Percentiles rank a stretch among this genome's conserved stretches.
These are phyloP conservation scores for Talaromyces sp. DNA, from an alignment of 2,329 filamentous ascomycete genomes.

Conservation along the genomic window DNA sequence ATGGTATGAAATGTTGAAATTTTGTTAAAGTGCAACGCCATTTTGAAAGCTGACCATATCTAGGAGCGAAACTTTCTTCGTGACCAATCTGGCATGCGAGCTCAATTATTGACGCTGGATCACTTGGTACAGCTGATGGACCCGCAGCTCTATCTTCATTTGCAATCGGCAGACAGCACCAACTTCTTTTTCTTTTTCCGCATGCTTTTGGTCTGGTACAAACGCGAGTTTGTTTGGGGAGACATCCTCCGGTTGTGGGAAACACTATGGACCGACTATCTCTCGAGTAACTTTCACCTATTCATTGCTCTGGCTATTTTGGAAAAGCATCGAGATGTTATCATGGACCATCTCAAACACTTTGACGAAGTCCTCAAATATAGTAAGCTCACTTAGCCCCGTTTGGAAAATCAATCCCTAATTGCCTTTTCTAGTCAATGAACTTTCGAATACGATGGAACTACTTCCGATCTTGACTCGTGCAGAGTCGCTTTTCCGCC, in stretches of 20 bases:
- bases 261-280: conserved; percentile 84
- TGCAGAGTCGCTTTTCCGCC: conserved; percentile 80
- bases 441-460: conserved; percentile 89
- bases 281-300: conserved; percentile 84
- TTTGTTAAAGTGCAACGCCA: not conserved
- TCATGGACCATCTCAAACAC: conserved; percentile 86
- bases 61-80: conserved; percentile 88
- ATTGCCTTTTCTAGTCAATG: conserved; percentile 63
- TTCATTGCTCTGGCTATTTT: conserved; percentile 91
- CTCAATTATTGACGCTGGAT: conserved; percentile 83
- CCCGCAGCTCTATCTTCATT: conserved; percentile 83
- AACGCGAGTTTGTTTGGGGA: conserved; percentile 87
- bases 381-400: conserved; percentile 49
- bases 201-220: conserved; percentile 98
- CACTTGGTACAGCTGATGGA: conserved; percentile 97
- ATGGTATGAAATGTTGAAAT: conserved; percentile 53
- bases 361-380: conserved; percentile 99
- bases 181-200: conserved; percentile 99
- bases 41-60: not conserved
- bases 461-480: conserved; percentile 78
- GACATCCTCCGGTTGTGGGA: conserved; percentile 91
- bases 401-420: conserved; percentile 6
- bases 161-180: conserved; percentile 85
- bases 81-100: conserved; percentile 93
- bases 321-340: conserved; percentile 92